Evolutionary conservation across 2,329 filamentous ascomycete genomes (phyloP).

Genomic region (Beauveria australis): DNA sequence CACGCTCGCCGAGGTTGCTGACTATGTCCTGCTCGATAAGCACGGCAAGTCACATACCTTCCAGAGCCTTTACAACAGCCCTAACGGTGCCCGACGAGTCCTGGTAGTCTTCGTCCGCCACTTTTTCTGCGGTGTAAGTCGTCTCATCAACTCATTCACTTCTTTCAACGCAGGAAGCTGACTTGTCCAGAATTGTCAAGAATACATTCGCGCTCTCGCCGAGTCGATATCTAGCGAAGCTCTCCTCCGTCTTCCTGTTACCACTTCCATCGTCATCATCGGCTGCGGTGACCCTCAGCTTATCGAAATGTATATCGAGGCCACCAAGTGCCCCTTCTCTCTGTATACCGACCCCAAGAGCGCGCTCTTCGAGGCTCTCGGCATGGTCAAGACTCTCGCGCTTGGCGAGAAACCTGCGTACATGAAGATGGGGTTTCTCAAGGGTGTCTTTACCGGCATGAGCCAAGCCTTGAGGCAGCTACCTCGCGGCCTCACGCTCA

Average conservation of each 20-base stretch:
- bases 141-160: background rate
- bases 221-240: conserved; percentile 44
- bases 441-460: conserved; percentile 42
- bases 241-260: conserved; percentile 42
- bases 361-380: conserved; percentile 57
- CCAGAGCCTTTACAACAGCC: conserved; percentile 52
- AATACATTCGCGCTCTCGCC: conserved; percentile 59
- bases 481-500: conserved; percentile 48
- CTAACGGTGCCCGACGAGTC: conserved; percentile 46
- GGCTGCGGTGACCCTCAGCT: conserved; percentile 63
- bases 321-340: conserved; percentile 61
- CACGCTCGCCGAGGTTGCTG: conserved; percentile 42
- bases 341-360: conserved; percentile 68
- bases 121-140: conserved; percentile 70
- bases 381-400: conserved; percentile 57
- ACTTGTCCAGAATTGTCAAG: conserved; percentile 58
- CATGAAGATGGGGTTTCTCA: conserved; percentile 46
- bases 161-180: background rate
- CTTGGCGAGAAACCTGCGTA: conserved; percentile 57
- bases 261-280: conserved; percentile 59
- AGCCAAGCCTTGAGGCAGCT: conserved; percentile 53
- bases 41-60: conserved; percentile 54
- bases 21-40: conserved; percentile 52
- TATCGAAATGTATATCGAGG: conserved; percentile 56
- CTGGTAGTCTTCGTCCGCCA: conserved; percentile 69